Conservation (phyloP, 1,284 basidiomycete genomes). For the Vanrija humicola region DNA sequence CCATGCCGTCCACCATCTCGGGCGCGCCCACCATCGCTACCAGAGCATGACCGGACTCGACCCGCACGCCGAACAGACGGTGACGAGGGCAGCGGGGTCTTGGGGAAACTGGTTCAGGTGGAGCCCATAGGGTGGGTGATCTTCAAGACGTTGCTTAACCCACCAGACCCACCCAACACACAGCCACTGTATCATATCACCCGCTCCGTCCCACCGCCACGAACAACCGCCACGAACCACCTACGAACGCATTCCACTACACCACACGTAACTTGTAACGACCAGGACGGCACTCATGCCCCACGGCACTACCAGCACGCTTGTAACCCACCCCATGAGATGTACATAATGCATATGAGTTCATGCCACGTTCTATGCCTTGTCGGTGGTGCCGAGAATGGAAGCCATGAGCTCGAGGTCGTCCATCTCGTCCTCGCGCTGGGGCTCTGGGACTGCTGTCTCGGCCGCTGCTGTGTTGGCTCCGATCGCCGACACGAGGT, state of each 20-base stretch:
- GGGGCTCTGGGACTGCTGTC: neutral
- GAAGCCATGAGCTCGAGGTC: constrained; percentile 28
- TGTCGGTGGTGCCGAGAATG: constrained; percentile 7
- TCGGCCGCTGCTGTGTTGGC: neutral
- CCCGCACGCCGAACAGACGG: no score
- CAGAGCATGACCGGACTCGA: no score
- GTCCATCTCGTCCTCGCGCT: constrained; percentile 21
- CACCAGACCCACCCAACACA: neutral
- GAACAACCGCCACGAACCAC: neutral
- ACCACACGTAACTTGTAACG: neutral
- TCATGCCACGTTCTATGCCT: neutral
- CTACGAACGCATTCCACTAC: no score
- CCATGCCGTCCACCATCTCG: no score
- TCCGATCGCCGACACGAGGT: constrained; percentile 17
- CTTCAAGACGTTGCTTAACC: neutral
- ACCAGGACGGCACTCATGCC: neutral
- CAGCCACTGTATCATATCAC: neutral
- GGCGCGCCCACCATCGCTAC: no score
- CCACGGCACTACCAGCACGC: neutral
- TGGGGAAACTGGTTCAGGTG: constrained; percentile 6
- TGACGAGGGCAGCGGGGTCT: neutral
- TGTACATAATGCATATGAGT: constrained; percentile 5
- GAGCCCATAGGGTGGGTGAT: neutral
- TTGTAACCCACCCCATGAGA: neutral
- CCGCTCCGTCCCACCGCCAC: neutral